Base-by-base conservation (phyloP, 129 eudicot genomes). In the Chrysanthemum seticuspe region DNA sequence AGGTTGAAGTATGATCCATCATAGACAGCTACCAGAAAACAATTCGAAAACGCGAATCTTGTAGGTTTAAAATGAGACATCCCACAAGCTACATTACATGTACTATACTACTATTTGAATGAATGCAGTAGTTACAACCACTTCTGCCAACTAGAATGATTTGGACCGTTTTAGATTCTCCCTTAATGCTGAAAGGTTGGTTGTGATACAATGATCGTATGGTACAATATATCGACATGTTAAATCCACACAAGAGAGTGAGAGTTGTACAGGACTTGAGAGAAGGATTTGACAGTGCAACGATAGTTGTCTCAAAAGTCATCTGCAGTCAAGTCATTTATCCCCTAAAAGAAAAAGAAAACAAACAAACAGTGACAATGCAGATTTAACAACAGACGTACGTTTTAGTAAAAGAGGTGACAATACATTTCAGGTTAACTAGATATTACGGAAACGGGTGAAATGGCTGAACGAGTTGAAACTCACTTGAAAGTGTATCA, bases 211-310 rank as follows among this genome's bases (percentile, higher is more conserved):
- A 40, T 40, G 47, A 7, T 40, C 10, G 47, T 40, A 7, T 36
- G 44, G 9, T 1, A 36, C 8, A 36, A 36, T 0, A 6, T 36
- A 6, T 62, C 16, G 34, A 31, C 48, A 31, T 29, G 67, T 62
- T 29, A 14, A 13, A 62, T 18, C 19, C 29, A 62, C 67, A 25
- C 14, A 27, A 51, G 3, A 23, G 51, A 51, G 6, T 6, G 51
- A 34, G 51, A 52, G 14, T 52, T 23, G 14, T 27, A 27, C 23
- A 51, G 15, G 54, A 29, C 58, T 13, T 25, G 62, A 69, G 62
- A 69, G 45, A 27, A n/a, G 4, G 74, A 69, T 69, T 69, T 51
- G 74, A 69, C 74, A 69, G 54, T 69, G 15, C 74, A 69, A 53
- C 50, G 14, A 51, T 52, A 53, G 62, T 29, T 14, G 25, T n/a